Evolutionary conservation across 2,329 filamentous ascomycete genomes (phyloP).

Genomic region (Xylogone sp.): DNA sequence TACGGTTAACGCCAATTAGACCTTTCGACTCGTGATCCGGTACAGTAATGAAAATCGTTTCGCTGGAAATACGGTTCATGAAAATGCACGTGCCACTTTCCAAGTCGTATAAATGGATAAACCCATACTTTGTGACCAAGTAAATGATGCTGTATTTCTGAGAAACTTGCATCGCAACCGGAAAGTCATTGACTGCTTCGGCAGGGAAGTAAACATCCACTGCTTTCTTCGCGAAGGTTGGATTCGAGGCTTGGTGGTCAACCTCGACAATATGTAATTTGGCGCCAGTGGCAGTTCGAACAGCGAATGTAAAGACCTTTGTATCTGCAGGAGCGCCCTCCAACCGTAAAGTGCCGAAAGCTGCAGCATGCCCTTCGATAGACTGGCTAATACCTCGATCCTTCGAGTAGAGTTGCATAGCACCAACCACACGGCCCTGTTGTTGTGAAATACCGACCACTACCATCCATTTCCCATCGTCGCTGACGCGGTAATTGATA

Average conservation of each 20-base stretch:
- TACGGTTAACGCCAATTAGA: slow-evolving; percentile 92
- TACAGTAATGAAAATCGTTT: slow-evolving; percentile 96
- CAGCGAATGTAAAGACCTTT: slow-evolving; percentile 95
- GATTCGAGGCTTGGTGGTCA: slow-evolving; percentile 86
- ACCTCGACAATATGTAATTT: slow-evolving; percentile 98
- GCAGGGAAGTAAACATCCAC: slow-evolving; percentile 97
- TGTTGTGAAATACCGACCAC: slow-evolving; percentile 94
- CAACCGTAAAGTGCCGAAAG: slow-evolving; percentile 84
- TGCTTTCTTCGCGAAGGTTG: slow-evolving; percentile 88
- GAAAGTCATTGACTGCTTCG: slow-evolving; percentile 95
- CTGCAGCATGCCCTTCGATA: slow-evolving; percentile 94
- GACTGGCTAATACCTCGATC: slow-evolving; percentile 96
- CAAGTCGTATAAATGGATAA: slow-evolving; percentile 97
- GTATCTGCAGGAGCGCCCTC: slow-evolving; percentile 88
- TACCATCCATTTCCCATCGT: slow-evolving; percentile 97
- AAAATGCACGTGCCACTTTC: slow-evolving; percentile 95
- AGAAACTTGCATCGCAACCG: slow-evolving; percentile 95
- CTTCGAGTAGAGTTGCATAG: slow-evolving; percentile 95
- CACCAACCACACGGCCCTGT: slow-evolving; percentile 87
- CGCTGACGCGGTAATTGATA: slow-evolving; percentile 97
- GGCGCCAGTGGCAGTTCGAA: slow-evolving; percentile 81
- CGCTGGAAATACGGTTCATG: slow-evolving; percentile 99
- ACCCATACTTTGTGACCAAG: slow-evolving; percentile 97
- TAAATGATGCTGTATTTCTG: slow-evolving; percentile 96
- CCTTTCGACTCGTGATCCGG: slow-evolving; percentile 80